phyloP scores from a whole-genome alignment of 208 protist species.

The Lotmaria passim region DNA sequence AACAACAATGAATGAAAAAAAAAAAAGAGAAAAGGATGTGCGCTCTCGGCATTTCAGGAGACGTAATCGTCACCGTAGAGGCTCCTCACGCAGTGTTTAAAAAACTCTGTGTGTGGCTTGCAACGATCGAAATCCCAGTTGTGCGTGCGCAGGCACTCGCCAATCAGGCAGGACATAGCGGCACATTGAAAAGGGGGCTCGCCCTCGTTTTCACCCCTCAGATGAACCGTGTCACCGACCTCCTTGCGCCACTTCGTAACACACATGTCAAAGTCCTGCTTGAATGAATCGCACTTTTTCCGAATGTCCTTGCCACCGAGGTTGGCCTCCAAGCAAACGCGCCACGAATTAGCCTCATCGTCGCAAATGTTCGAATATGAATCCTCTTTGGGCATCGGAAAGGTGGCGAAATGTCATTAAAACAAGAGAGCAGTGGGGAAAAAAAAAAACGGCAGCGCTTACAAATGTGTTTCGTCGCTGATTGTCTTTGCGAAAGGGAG shows the following conservation, averaged over 20 bases:
- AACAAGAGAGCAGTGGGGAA: no score
- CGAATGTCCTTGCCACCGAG: conserved; percentile 42
- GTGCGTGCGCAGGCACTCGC: conserved; percentile 70
- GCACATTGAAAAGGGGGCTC: conserved; percentile 80
- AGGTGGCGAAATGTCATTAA: no score
- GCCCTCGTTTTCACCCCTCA: conserved; percentile 77
- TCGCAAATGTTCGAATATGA: conserved; percentile 56
- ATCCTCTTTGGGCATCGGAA: conserved; percentile 7
- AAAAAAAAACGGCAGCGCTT: not conserved
- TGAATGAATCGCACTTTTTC: conserved; percentile 36
- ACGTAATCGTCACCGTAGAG: conserved; percentile 82
- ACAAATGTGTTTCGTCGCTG: not conserved
- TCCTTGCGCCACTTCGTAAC: conserved; percentile 53
- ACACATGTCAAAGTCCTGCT: conserved; percentile 64
- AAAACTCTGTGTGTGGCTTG: conserved; percentile 69
- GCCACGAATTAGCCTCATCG: conserved; percentile 63
- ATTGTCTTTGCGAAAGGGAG: not conserved
- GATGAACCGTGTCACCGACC: conserved; percentile 44
- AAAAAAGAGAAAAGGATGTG: not conserved
- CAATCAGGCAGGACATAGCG: conserved; percentile 77
- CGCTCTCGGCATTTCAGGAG: not conserved
- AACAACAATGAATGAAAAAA: no score
- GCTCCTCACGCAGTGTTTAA: conserved; percentile 84
- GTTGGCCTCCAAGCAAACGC: conserved; percentile 64
- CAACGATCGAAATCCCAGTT: conserved; percentile 80